Percentiles rank a stretch among this genome's conserved stretches.
phyloP scores from a whole-genome alignment of 768 basidiomycete species.

The Lactarius tabidus region DNA sequence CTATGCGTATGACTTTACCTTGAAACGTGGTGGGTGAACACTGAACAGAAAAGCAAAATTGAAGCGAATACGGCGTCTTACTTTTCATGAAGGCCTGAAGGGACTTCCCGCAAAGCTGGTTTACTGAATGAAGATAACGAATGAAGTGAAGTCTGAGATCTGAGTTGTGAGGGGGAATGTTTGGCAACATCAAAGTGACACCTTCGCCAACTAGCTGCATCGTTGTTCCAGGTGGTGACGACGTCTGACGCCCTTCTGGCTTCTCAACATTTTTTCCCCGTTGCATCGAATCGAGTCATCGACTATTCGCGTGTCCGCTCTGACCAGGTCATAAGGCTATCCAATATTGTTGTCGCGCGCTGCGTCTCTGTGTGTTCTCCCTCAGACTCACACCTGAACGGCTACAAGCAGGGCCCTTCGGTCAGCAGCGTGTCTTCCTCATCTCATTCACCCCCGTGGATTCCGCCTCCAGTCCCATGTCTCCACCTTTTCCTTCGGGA shows the following conservation, averaged over 20 bases:
- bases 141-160: neutral
- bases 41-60: too few relatives aligned
- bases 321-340: constrained; percentile 62
- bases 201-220: neutral
- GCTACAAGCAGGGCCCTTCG: neutral
- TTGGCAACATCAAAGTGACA: neutral
- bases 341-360: constrained; percentile 74
- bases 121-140: neutral
- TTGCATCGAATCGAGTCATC: too few relatives aligned
- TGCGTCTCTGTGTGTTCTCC: constrained; percentile 71
- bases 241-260: too few relatives aligned
- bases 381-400: neutral
- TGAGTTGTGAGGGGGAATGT: neutral
- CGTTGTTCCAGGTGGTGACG: too few relatives aligned
- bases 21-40: too few relatives aligned
- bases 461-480: constrained; percentile 42
- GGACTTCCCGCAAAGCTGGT: too few relatives aligned
- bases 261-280: constrained; percentile 96
- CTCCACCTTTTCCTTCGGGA: constrained; percentile 64
- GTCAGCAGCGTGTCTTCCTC: constrained; percentile 4
- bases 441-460: constrained; percentile 48
- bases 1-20: too few relatives aligned
- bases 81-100: too few relatives aligned
- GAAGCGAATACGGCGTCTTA: too few relatives aligned
- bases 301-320: constrained; percentile 81